Evolutionary conservation across 2,329 filamentous ascomycete species (phyloP).

Genomic region (Septoria linicola): DNA sequence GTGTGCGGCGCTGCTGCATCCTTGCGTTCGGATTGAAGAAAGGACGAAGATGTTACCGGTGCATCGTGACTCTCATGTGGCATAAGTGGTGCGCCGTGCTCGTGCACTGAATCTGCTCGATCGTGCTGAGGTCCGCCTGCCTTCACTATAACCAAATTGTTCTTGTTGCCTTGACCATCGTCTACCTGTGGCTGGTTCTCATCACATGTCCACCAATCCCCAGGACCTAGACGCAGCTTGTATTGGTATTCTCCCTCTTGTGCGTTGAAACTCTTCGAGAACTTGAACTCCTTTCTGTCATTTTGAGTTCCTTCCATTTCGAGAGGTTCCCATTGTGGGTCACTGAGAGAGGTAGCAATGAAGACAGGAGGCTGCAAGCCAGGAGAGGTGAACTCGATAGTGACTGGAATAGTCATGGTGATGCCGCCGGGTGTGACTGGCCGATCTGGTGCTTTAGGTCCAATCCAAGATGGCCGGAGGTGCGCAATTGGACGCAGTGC

Average conservation of each 20-base stretch:
- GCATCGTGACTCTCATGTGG: constrained; percentile 11
- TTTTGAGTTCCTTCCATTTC: constrained; percentile 61
- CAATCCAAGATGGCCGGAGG: constrained; percentile 34
- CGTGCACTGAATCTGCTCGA: constrained; percentile 14
- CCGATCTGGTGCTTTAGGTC: constrained; percentile 24
- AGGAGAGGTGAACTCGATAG: constrained; percentile 60
- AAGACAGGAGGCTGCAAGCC: constrained; percentile 67
- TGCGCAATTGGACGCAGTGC: constrained; percentile 11
- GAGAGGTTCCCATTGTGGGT: constrained; percentile 64
- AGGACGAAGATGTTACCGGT: constrained; percentile 3
- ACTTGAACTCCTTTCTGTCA: constrained; percentile 55
- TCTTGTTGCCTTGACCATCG: constrained; percentile 54
- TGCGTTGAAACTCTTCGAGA: constrained; percentile 57
- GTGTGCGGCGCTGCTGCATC: neutral
- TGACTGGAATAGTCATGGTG: constrained; percentile 46
- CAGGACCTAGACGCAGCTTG: constrained; percentile 68
- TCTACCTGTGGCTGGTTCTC: constrained; percentile 58
- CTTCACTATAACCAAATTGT: constrained; percentile 49
- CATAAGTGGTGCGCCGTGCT: constrained; percentile 15
- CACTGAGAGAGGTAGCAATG: constrained; percentile 67
- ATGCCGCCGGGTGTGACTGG: constrained; percentile 19
- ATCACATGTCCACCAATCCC: constrained; percentile 70
- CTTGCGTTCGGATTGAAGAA: constrained; percentile 9
- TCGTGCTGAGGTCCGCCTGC: constrained; percentile 15
- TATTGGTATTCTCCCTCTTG: constrained; percentile 66